Evolutionary conservation across 164 flowering plant genomes (phyloP).

Genomic region (Platanus orientalis): DNA sequence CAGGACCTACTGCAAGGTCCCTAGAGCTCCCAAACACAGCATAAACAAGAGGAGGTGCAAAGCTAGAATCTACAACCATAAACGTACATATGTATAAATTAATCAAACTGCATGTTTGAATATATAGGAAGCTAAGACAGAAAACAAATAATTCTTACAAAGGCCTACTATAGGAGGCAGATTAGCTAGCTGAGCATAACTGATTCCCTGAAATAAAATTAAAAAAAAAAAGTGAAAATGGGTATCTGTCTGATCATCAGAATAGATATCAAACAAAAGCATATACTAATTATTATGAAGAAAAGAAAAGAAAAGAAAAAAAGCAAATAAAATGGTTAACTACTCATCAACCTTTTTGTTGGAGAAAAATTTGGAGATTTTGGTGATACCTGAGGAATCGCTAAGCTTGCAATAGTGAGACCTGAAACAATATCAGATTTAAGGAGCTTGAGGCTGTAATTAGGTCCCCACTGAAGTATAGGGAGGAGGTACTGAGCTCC

Average conservation of each 20-base stretch:
- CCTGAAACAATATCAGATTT: slow-evolving; percentile 65
- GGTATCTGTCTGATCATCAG: not conserved
- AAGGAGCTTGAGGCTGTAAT: slow-evolving; percentile 20
- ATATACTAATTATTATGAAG: no score
- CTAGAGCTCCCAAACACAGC: slow-evolving; percentile 56
- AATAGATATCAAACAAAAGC: no score
- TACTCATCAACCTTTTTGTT: no score
- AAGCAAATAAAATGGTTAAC: no score
- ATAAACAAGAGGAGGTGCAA: slow-evolving; percentile 62
- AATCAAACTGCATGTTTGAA: no score
- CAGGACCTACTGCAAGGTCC: slow-evolving; percentile 62
- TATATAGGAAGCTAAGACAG: not conserved
- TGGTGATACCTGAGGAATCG: slow-evolving; percentile 63
- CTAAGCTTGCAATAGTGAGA: slow-evolving; percentile 80
- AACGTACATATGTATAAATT: not conserved
- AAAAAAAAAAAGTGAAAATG: not conserved
- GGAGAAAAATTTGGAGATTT: not conserved
- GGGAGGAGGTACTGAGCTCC: not conserved
- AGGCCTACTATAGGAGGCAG: slow-evolving; percentile 69
- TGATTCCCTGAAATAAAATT: slow-evolving; percentile 51
- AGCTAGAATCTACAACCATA: slow-evolving; percentile 52
- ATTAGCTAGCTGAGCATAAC: slow-evolving; percentile 76
- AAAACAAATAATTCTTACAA: slow-evolving; percentile 33
- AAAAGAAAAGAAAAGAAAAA: no score
- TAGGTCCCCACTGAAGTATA: not conserved